phyloP scores from a whole-genome alignment of 139 green algal genomes.

The Coccomyxa sp. region DNA sequence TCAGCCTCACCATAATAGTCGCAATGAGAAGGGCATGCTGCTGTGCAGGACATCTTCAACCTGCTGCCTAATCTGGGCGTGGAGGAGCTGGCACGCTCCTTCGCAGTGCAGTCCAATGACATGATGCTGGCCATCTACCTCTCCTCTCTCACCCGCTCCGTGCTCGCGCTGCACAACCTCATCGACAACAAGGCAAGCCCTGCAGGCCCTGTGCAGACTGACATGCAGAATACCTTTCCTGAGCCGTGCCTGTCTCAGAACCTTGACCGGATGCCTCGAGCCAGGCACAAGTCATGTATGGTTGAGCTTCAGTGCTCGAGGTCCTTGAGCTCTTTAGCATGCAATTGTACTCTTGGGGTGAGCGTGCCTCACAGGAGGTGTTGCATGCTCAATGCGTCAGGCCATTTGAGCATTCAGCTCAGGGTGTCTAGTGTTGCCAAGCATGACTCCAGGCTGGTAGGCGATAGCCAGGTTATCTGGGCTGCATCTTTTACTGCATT shows the following conservation, averaged over 20 bases:
- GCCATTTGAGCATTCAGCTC: neutral
- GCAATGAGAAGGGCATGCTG: too few relatives aligned
- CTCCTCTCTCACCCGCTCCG: slow-evolving; percentile 80
- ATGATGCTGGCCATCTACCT: slow-evolving; percentile 98
- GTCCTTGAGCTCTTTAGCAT: neutral
- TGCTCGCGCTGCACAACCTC: slow-evolving; percentile 95
- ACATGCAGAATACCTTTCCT: neutral
- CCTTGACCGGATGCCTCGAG: neutral
- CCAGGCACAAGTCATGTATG: neutral
- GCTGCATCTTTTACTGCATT: too few relatives aligned
- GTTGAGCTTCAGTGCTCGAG: neutral
- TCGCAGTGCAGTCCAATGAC: slow-evolving; percentile 93
- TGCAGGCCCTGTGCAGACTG: too few relatives aligned
- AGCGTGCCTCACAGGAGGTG: neutral
- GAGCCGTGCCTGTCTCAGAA: neutral
- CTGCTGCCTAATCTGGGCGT: slow-evolving; percentile 96
- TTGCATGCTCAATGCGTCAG: too few relatives aligned
- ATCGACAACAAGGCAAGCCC: slow-evolving; percentile 85
- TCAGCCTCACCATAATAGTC: too few relatives aligned
- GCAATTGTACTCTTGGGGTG: neutral
- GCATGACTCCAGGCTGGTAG: too few relatives aligned
- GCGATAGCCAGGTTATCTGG: too few relatives aligned
- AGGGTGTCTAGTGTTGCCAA: too few relatives aligned
- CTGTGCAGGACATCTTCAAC: slow-evolving; percentile 93
- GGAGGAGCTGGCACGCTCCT: slow-evolving; percentile 59